phyloP scores from a whole-genome alignment of 805 yeast species.

The Danielozyma ontarioensis region DNA sequence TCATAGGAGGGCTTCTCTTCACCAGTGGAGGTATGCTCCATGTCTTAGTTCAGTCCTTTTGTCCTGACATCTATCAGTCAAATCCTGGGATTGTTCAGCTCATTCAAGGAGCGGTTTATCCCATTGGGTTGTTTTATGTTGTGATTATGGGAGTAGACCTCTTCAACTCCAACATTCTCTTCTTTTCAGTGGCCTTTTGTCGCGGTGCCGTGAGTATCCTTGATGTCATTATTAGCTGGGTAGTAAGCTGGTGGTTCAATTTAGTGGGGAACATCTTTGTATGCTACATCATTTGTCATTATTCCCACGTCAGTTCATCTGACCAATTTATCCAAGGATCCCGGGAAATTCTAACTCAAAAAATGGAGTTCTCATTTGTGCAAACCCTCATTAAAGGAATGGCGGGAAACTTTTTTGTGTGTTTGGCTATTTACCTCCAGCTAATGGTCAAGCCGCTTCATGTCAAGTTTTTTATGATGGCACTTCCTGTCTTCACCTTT shows the following conservation, averaged over 20 bases:
- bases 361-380: slow-evolving; percentile 44
- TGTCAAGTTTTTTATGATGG: slow-evolving; percentile 61
- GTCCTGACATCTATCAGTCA: slow-evolving; percentile 33
- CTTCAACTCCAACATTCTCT: slow-evolving; percentile 69
- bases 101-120: slow-evolving; percentile 58
- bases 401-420: slow-evolving; percentile 75
- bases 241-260: slow-evolving; percentile 62
- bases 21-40: slow-evolving; percentile 70
- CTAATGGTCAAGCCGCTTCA: slow-evolving; percentile 76
- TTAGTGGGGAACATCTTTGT: slow-evolving; percentile 62
- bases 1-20: slow-evolving; percentile 67
- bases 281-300: slow-evolving; percentile 56
- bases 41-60: slow-evolving; percentile 48
- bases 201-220: slow-evolving; percentile 65
- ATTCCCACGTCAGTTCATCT: slow-evolving; percentile 44
- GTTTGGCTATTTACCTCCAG: slow-evolving; percentile 71
- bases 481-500: slow-evolving; percentile 69
- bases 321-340: slow-evolving; percentile 46
- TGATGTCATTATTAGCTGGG: slow-evolving; percentile 63
- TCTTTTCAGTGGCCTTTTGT: slow-evolving; percentile 61
- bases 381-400: slow-evolving; percentile 65
- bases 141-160: slow-evolving; percentile 71
- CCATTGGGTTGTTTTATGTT: slow-evolving; percentile 72
- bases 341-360: slow-evolving; percentile 38
- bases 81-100: slow-evolving; percentile 52